A percentile compares a stretch with the other conserved stretches of the same genome.
These are phyloP conservation scores for Claviceps spartinae DNA, from an alignment of 2,329 filamentous ascomycete species.

Conservation along the genomic window DNA sequence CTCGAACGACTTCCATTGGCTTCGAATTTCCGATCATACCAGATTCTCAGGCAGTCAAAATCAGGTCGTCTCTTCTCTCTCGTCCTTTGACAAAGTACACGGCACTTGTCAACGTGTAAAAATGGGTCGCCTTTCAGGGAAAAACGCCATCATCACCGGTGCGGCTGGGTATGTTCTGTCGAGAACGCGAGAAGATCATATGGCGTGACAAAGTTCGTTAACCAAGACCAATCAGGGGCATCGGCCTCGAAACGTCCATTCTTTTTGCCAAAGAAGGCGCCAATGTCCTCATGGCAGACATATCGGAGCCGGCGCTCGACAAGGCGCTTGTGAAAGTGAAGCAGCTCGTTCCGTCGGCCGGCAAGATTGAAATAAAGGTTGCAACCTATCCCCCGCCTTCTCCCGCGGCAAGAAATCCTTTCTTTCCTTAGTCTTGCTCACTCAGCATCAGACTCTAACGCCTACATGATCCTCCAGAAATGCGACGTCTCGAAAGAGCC, in stretches of 20 bases:
- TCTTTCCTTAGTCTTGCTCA: not conserved
- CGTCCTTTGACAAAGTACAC: not conserved
- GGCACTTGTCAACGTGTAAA: not conserved
- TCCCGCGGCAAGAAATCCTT: not conserved
- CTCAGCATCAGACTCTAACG: not conserved
- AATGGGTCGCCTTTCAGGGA: slow-evolving; percentile 42
- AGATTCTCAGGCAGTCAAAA: not conserved
- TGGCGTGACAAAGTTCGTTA: not conserved
- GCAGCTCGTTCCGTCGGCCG: slow-evolving; percentile 50
- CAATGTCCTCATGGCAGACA: slow-evolving; percentile 72
- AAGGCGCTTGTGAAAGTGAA: slow-evolving; percentile 64
- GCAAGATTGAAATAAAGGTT: slow-evolving; percentile 47
- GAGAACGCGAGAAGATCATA: not conserved
- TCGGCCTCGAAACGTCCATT: slow-evolving; percentile 82
- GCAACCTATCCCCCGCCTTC: not conserved
- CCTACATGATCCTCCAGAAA: slow-evolving; percentile 12
- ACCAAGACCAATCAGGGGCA: slow-evolving; percentile 45
- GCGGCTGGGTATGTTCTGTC: slow-evolving; percentile 54
- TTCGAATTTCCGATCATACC: not conserved
- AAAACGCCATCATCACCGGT: slow-evolving; percentile 64
- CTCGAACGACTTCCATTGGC: not conserved
- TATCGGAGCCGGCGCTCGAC: slow-evolving; percentile 64
- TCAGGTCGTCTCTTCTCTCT: not conserved
- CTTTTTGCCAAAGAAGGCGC: slow-evolving; percentile 84
- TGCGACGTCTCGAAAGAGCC: slow-evolving; percentile 77